Evolutionary conservation across 129 eudicot genomes (phyloP).

Genomic region (Helianthus tuberosus): DNA sequence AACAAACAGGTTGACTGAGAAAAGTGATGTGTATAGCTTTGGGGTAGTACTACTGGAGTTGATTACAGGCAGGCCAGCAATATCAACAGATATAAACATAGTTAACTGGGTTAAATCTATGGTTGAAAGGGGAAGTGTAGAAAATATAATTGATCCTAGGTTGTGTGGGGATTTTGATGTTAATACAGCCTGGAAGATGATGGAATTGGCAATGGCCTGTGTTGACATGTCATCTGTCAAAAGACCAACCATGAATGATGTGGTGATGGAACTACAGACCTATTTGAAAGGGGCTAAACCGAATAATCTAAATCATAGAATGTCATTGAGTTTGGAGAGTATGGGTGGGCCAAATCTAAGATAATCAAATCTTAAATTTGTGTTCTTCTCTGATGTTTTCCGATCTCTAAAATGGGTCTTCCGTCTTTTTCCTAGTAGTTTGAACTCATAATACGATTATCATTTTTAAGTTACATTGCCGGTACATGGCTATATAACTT

Average conservation of each 20-base stretch:
- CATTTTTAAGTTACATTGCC: background rate
- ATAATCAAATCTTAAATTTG: slow-evolving; percentile 17
- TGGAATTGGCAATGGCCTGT: slow-evolving; percentile 29
- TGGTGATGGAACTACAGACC: slow-evolving; percentile 24
- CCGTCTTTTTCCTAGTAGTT: background rate
- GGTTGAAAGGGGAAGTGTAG: slow-evolving; percentile 1
- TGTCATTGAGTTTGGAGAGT: slow-evolving; percentile 18
- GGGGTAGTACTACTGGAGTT: slow-evolving; percentile 32
- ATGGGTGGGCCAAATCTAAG: slow-evolving; percentile 6
- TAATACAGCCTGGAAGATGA: slow-evolving; percentile 17
- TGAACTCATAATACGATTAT: background rate
- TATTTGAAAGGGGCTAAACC: slow-evolving; percentile 12
- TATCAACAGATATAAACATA: slow-evolving; percentile 1
- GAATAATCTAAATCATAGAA: background rate
- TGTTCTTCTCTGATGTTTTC: slow-evolving; percentile 3
- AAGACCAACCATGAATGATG: slow-evolving; percentile 34
- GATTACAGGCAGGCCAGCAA: slow-evolving; percentile 31
- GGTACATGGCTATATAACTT: background rate
- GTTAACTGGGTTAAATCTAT: slow-evolving; percentile 14
- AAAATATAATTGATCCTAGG: slow-evolving; percentile 17
- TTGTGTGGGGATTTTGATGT: slow-evolving; percentile 18
- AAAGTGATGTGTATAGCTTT: slow-evolving; percentile 47
- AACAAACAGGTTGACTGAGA: slow-evolving; percentile 31
- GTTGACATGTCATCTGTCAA: slow-evolving; percentile 12
- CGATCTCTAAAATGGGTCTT: background rate